Evolutionary conservation across 306 rosid genomes (phyloP).

Genomic region (Castanea crenata): DNA sequence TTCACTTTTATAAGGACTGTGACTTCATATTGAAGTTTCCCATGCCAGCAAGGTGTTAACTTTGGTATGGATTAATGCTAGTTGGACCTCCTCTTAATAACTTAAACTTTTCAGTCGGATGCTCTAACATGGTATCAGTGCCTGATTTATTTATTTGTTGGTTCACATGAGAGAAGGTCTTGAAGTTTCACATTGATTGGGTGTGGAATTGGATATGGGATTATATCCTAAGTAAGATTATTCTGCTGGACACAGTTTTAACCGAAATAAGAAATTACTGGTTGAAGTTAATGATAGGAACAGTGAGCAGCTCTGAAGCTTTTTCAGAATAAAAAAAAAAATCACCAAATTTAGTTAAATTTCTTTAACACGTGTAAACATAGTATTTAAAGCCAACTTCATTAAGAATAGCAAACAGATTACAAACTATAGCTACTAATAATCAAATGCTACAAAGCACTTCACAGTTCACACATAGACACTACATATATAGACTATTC

Average conservation of each 20-base stretch:
- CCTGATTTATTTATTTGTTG: too few species aligned
- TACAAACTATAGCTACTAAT: slow-evolving; percentile 50
- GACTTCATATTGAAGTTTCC: too few species aligned
- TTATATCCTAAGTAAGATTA: too few species aligned
- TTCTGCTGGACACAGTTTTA: neutral
- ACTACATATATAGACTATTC: slow-evolving; percentile 32
- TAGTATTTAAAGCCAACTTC: slow-evolving; percentile 47
- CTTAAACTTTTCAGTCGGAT: too few species aligned
- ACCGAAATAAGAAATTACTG: neutral
- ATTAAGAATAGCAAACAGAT: slow-evolving; percentile 55
- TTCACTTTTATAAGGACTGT: too few species aligned
- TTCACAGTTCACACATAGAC: slow-evolving; percentile 34
- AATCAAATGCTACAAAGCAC: slow-evolving; percentile 57
- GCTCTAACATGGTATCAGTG: too few species aligned
- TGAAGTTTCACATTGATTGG: too few species aligned
- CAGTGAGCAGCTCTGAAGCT: neutral
- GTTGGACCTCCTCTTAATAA: too few species aligned
- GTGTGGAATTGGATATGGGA: too few species aligned
- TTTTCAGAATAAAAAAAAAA: neutral
- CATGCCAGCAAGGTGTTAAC: too few species aligned
- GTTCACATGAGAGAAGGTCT: too few species aligned
- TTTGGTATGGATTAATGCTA: too few species aligned
- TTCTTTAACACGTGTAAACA: neutral
- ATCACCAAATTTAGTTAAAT: neutral
- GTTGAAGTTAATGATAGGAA: neutral